A percentile compares a stretch with the other conserved stretches of the same genome.
phyloP scores from a whole-genome alignment of 148 eudicot species.

The Vaccinium myrtillus region DNA sequence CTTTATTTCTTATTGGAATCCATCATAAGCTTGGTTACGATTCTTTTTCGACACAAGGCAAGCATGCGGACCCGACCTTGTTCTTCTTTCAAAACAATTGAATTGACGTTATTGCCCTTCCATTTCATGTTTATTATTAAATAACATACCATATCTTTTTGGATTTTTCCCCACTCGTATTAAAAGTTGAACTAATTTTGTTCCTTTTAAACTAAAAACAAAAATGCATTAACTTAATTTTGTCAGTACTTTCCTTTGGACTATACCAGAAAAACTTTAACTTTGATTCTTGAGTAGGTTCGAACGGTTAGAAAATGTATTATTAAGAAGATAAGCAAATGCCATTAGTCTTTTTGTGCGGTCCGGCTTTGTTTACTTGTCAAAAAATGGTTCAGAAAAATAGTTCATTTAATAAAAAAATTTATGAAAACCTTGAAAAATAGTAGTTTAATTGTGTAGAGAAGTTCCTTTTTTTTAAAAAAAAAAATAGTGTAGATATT shows the following conservation, averaged over 20 bases:
- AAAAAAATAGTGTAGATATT: too few species aligned
- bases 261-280: not conserved
- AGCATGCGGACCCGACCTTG: not conserved
- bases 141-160: too few species aligned
- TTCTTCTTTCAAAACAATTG: not conserved
- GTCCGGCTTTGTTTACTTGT: too few species aligned
- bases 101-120: slow-evolving; percentile 5
- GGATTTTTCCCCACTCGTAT: not conserved
- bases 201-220: not conserved
- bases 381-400: too few species aligned
- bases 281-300: not conserved
- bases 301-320: not conserved
- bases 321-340: too few species aligned
- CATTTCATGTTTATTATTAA: not conserved
- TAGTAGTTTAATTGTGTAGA: too few species aligned
- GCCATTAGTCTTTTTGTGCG: too few species aligned
- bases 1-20: too few species aligned
- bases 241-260: not conserved
- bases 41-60: not conserved
- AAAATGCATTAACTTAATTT: not conserved
- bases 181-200: not conserved
- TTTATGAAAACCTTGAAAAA: too few species aligned
- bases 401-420: too few species aligned
- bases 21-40: not conserved
- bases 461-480: too few species aligned